Evolutionary conservation across 768 basidiomycete genomes (phyloP).

Genomic region (Hysterangium stoloniferum): DNA sequence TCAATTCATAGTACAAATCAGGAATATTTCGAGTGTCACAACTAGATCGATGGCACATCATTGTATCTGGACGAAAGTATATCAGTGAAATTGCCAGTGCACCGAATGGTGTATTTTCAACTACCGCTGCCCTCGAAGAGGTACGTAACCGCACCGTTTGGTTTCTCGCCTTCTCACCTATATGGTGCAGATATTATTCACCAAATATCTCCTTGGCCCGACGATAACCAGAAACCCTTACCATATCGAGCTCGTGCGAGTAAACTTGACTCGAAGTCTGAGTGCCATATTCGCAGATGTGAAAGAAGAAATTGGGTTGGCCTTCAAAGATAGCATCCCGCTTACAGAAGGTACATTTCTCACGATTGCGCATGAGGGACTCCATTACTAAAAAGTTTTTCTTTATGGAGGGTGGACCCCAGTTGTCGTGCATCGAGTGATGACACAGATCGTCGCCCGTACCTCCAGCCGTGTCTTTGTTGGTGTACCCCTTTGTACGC

Average conservation of each 20-base stretch:
- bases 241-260: constrained; percentile 1
- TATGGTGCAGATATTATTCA: constrained; percentile 24
- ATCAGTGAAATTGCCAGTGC: constrained; percentile 19
- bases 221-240: not conserved
- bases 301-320: constrained; percentile 2
- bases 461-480: constrained; percentile 41
- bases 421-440: constrained; percentile 20
- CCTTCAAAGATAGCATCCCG: constrained; percentile 7
- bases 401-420: constrained; percentile 25
- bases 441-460: constrained; percentile 32
- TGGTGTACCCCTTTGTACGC: constrained; percentile 40
- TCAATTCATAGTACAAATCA: constrained; percentile 20
- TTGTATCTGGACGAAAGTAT: constrained; percentile 15
- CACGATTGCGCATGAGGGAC: not conserved
- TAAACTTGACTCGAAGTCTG: constrained; percentile 3
- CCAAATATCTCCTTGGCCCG: not conserved
- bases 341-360: not conserved
- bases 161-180: not conserved
- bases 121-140: not conserved
- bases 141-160: not conserved
- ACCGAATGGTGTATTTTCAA: constrained; percentile 16
- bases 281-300: not conserved
- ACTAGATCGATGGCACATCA: constrained; percentile 17
- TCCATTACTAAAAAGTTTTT: no score
- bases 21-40: constrained; percentile 16